Percentiles rank a stretch among this genome's conserved stretches.
These are phyloP conservation scores for Botrytis sinoallii DNA, from an alignment of 2,329 filamentous ascomycete species.

Conservation along the genomic window DNA sequence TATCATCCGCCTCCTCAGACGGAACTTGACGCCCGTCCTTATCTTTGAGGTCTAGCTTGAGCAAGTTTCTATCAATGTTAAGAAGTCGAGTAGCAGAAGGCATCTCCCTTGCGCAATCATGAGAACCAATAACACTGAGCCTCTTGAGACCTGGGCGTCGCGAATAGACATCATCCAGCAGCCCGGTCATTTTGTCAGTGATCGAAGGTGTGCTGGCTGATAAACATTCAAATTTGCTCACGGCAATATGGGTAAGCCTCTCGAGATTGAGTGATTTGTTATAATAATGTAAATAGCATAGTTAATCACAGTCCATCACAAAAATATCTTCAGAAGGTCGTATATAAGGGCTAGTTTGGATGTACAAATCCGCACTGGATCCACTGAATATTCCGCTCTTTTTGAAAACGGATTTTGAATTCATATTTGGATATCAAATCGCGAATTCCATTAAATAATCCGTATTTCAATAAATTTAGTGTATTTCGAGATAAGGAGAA, in stretches of 20 bases:
- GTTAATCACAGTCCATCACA: rapidly evolving
- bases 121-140: background rate
- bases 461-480: too few relatives aligned
- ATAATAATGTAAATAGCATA: background rate
- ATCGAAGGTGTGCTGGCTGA: background rate
- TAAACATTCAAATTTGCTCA: background rate
- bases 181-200: background rate
- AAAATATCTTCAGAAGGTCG: background rate
- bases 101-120: background rate
- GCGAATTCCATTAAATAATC: too few relatives aligned
- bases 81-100: background rate
- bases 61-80: background rate
- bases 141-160: background rate
- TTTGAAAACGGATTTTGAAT: too few relatives aligned
- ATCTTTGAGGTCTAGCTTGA: background rate
- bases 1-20: background rate
- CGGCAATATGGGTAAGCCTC: background rate
- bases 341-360: too few relatives aligned
- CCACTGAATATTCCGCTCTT: too few relatives aligned
- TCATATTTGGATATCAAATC: too few relatives aligned
- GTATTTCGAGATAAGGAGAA: too few relatives aligned
- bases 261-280: background rate
- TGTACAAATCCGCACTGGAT: too few relatives aligned
- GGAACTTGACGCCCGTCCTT: background rate
- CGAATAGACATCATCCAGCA: background rate